Evolutionary conservation across 208 protist genomes (phyloP).

Genomic region (Wallacemonas sp.): DNA sequence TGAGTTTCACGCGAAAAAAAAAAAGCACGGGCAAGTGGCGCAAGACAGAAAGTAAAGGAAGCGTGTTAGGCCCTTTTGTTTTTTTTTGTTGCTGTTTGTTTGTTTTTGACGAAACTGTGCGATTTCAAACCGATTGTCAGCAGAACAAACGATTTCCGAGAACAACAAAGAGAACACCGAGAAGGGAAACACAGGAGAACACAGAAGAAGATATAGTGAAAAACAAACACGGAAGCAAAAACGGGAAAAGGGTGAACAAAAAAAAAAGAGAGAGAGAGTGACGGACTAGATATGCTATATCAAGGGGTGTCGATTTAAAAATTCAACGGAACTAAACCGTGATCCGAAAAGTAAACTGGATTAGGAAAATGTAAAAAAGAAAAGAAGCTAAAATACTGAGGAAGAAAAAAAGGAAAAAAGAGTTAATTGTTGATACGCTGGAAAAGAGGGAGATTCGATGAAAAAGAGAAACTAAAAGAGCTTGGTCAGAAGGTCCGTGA

Average conservation of each 20-base stretch:
- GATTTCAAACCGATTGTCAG: too few relatives aligned
- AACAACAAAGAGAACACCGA: too few relatives aligned
- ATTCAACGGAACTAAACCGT: neutral
- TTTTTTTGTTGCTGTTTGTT: too few relatives aligned
- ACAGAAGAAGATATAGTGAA: neutral
- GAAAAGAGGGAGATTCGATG: neutral
- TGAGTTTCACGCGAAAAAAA: neutral
- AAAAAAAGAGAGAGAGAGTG: neutral
- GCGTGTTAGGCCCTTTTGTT: too few relatives aligned
- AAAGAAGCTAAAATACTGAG: conserved; percentile 1
- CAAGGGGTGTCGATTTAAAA: neutral
- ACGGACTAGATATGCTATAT: neutral
- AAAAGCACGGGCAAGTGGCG: neutral
- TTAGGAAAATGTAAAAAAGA: conserved; percentile 9
- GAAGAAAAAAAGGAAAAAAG: conserved; percentile 6
- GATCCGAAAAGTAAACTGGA: conserved; percentile 11
- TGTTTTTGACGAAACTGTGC: too few relatives aligned
- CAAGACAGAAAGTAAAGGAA: too few relatives aligned
- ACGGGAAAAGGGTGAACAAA: neutral
- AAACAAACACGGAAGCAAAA: neutral
- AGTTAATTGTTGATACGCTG: neutral
- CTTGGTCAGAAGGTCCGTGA: neutral
- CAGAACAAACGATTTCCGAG: too few relatives aligned
- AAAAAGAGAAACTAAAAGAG: conserved; percentile 13
- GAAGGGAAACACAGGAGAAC: neutral